phyloP scores from a whole-genome alignment of 257 asterid species.

The Coffea eugenioides region DNA sequence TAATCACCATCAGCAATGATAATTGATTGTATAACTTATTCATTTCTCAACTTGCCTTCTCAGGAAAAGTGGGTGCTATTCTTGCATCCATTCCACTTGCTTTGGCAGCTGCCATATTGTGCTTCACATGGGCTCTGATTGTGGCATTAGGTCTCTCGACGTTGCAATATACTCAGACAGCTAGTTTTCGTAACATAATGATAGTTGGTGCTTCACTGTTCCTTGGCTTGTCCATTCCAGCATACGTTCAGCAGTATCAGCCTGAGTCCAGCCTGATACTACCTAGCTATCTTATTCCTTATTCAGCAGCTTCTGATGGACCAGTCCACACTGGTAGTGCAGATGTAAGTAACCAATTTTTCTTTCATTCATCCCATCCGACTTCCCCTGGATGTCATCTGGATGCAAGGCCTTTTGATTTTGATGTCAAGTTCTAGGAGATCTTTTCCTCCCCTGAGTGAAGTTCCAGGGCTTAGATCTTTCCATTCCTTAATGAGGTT shows the following conservation, averaged over 20 bases:
- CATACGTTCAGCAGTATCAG: conserved; percentile 84
- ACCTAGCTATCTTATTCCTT: conserved; percentile 85
- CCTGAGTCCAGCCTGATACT: conserved; percentile 69
- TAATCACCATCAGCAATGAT: not conserved
- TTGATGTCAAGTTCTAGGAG: not conserved
- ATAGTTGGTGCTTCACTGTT: conserved; percentile 85
- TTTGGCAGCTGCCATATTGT: conserved; percentile 86
- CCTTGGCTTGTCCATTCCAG: conserved; percentile 91
- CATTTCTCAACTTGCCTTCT: conserved; percentile 21
- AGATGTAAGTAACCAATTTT: conserved; percentile 49
- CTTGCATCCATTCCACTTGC: conserved; percentile 98
- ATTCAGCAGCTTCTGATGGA: conserved; percentile 92
- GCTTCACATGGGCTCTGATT: conserved; percentile 86
- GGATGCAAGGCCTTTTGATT: not conserved
- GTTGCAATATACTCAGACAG: conserved; percentile 68
- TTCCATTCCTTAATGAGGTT: not conserved
- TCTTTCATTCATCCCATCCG: conserved; percentile 8
- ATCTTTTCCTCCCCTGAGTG: not conserved
- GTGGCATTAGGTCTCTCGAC: conserved; percentile 82
- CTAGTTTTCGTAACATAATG: conserved; percentile 78
- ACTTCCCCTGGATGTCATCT: not conserved
- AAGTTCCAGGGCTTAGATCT: not conserved
- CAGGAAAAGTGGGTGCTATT: conserved; percentile 93
- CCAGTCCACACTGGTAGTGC: conserved; percentile 63
- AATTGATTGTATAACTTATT: conserved; percentile 1